Percentiles rank a stretch among this genome's conserved stretches.
Conservation (phyloP, 352 stramenopile species). For the Phytophthora melonis region DNA sequence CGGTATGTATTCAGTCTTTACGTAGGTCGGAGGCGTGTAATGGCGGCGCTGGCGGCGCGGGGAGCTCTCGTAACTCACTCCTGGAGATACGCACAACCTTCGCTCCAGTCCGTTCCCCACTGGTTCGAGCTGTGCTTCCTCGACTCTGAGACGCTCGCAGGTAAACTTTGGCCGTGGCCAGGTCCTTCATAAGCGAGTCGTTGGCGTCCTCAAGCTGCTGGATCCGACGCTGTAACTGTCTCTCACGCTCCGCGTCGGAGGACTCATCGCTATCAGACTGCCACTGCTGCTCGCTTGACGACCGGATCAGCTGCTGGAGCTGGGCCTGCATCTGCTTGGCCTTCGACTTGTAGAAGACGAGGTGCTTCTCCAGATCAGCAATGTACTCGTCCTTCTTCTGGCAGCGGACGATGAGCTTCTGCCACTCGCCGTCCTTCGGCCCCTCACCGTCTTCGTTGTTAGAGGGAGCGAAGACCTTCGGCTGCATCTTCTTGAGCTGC, state of each 20-base stretch:
- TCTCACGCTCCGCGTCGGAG: constrained; percentile 32
- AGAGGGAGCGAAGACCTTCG: constrained; percentile 30
- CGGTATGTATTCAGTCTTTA: constrained; percentile 1
- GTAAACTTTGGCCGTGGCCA: constrained; percentile 78
- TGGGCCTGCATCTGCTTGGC: constrained; percentile 88
- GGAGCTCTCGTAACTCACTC: constrained; percentile 72
- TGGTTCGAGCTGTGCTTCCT: constrained; percentile 28
- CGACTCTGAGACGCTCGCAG: constrained; percentile 62
- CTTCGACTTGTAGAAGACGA: constrained; percentile 90
- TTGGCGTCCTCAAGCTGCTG: constrained; percentile 82
- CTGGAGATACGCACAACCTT: constrained; percentile 74
- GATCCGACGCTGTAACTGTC: constrained; percentile 60
- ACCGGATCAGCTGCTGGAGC: constrained; percentile 79
- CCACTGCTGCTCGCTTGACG: constrained; percentile 58
- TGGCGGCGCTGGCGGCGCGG: constrained; percentile 36
- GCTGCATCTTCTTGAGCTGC: constrained; percentile 56
- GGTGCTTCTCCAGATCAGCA: constrained; percentile 80
- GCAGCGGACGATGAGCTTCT: constrained; percentile 69
- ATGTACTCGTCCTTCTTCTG: constrained; percentile 91
- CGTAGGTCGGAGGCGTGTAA: constrained; percentile 38
- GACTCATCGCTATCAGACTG: constrained; percentile 13
- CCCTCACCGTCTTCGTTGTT: constrained; percentile 13
- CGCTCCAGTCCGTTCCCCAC: constrained; percentile 23
- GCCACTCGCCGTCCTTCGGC: constrained; percentile 63
- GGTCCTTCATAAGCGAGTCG: constrained; percentile 78